phyloP scores from a whole-genome alignment of 2,329 filamentous ascomycete species.

The Exophiala sideris region DNA sequence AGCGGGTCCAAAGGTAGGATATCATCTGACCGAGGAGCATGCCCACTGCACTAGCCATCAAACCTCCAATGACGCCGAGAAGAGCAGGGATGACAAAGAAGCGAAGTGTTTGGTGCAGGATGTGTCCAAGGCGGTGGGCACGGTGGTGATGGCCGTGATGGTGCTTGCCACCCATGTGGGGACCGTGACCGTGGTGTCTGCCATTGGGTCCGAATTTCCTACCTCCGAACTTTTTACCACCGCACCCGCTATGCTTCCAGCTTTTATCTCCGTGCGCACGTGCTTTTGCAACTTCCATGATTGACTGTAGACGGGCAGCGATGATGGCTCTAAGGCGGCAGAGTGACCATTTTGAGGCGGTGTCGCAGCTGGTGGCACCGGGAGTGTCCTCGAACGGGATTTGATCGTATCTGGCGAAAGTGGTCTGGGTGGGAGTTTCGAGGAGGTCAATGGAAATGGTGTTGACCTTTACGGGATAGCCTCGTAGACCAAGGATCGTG shows the following conservation, averaged over 20 bases:
- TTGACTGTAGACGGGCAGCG: conserved; percentile 37
- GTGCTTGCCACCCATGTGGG: conserved; percentile 27
- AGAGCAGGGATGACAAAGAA: conserved; percentile 45
- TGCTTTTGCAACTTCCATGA: conserved; percentile 31
- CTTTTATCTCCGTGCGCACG: conserved; percentile 21
- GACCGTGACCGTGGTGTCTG: conserved; percentile 30
- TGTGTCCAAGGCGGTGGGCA: conserved; percentile 30
- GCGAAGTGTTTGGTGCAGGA: conserved; percentile 41
- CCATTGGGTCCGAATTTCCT: conserved; percentile 16
- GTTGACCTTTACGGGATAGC: conserved; percentile 43
- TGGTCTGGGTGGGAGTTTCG: conserved; percentile 34
- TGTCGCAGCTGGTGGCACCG: conserved; percentile 31
- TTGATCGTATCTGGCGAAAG: conserved; percentile 37
- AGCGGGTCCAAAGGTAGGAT: conserved; percentile 44
- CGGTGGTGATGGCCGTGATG: conserved; percentile 32
- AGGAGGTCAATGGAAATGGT: conserved; percentile 42
- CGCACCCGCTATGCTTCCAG: conserved; percentile 18
- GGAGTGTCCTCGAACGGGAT: conserved; percentile 36
- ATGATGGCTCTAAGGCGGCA: conserved; percentile 42
- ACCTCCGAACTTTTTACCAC: conserved; percentile 9
- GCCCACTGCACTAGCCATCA: conserved; percentile 45
- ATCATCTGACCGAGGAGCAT: conserved; percentile 48
- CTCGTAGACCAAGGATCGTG: conserved; percentile 44
- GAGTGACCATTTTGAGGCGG: conserved; percentile 39
- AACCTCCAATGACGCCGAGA: conserved; percentile 44